Evolutionary conservation across 768 basidiomycete species (phyloP).

Genomic region (Termitomyces sp.): DNA sequence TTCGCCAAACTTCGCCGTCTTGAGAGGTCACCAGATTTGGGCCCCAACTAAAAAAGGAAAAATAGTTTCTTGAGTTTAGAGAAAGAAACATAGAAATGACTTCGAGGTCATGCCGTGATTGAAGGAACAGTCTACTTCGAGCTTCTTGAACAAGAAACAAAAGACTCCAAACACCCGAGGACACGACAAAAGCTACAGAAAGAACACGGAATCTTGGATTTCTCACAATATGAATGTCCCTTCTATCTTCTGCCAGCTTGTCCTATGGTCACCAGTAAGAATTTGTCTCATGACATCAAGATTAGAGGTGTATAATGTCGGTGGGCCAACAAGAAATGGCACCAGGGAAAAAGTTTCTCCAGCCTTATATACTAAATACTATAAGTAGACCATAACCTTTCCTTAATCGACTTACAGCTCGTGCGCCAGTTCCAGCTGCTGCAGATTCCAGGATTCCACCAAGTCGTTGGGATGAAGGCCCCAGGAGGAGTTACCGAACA

Average conservation of each 20-base stretch:
- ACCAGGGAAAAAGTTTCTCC: constrained; percentile 35
- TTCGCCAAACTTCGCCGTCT: constrained; percentile 37
- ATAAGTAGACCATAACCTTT: not conserved
- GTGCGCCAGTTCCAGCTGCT: constrained; percentile 29
- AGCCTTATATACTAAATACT: constrained; percentile 24
- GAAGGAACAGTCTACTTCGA: not conserved
- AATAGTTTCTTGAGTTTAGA: not conserved
- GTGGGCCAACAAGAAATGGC: constrained; percentile 27
- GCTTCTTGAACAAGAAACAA: not conserved
- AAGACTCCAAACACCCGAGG: not conserved
- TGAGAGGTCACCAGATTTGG: not conserved
- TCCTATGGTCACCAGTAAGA: constrained; percentile 27
- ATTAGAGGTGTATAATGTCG: constrained; percentile 36
- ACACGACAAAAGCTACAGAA: not conserved
- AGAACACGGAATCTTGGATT: not conserved
- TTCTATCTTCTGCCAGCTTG: constrained; percentile 31
- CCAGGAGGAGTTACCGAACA: constrained; percentile 30
- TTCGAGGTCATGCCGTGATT: not conserved
- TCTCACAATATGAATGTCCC: not conserved
- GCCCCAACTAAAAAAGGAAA: constrained; percentile 1
- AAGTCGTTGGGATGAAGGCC: constrained; percentile 27
- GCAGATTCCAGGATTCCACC: constrained; percentile 34
- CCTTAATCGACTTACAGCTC: constrained; percentile 17
- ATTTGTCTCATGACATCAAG: constrained; percentile 42
- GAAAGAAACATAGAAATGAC: not conserved